Evolutionary conservation across 208 protist genomes (phyloP).

Genomic region (Leishmania tarentolae): DNA sequence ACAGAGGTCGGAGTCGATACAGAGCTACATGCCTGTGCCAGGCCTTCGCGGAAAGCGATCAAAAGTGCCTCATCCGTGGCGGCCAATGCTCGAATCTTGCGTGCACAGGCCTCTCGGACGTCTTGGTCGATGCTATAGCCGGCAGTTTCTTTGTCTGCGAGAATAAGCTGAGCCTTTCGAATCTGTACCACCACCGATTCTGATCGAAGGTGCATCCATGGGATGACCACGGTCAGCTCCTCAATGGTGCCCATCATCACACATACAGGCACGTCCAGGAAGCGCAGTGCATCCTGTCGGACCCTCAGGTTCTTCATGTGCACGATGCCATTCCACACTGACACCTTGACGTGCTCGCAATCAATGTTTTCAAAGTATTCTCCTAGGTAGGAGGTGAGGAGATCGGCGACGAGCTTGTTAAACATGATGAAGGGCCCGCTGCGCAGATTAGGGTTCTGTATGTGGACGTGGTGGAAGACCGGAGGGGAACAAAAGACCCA

Average conservation of each 20-base stretch:
- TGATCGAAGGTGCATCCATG: conserved; percentile 75
- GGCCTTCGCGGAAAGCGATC: conserved; percentile 24
- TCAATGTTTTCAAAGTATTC: conserved; percentile 88
- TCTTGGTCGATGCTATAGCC: conserved; percentile 56
- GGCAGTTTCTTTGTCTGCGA: conserved; percentile 58
- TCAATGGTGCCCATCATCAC: conserved; percentile 67
- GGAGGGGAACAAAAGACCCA: background rate
- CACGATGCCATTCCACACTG: conserved; percentile 79
- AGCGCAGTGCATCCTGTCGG: conserved; percentile 65
- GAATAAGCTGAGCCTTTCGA: conserved; percentile 49
- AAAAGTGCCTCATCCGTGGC: conserved; percentile 51
- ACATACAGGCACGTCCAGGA: conserved; percentile 62
- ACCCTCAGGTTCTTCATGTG: conserved; percentile 63
- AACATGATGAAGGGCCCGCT: conserved; percentile 46
- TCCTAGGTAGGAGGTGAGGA: conserved; percentile 78
- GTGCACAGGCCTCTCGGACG: conserved; percentile 40
- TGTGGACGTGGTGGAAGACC: background rate
- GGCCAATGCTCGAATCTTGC: conserved; percentile 51
- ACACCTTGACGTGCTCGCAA: conserved; percentile 84
- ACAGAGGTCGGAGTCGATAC: background rate
- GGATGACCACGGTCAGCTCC: conserved; percentile 69
- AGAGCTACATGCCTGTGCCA: conserved; percentile 3
- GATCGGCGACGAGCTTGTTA: conserved; percentile 72
- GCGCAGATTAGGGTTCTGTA: no score
- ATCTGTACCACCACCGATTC: conserved; percentile 72